These are phyloP conservation scores for Pestalotiopsis fici DNA, from an alignment of 2,329 filamentous ascomycete genomes.

Conservation along the genomic window DNA sequence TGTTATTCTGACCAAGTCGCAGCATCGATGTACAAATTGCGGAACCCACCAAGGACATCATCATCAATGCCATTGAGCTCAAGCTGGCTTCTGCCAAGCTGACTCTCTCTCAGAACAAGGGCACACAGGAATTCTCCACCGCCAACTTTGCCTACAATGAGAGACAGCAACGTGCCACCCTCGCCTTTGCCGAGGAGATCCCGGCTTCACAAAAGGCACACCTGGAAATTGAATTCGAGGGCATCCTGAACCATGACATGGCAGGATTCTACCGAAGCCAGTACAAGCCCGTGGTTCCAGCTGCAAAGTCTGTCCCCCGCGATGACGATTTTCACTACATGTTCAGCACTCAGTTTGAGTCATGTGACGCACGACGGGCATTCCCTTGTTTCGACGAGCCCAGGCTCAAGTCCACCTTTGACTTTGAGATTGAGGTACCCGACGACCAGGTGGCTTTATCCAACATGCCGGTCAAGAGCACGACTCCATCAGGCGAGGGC, in stretches of 20 bases:
- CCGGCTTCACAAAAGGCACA: conserved; percentile 65
- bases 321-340: conserved; percentile 70
- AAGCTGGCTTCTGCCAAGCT: conserved; percentile 70
- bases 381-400: conserved; percentile 99
- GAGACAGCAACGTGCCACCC: conserved; percentile 78
- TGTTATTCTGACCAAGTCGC: conserved; percentile 1
- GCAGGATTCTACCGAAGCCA: conserved; percentile 91
- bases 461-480: conserved; percentile 90
- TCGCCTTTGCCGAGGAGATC: conserved; percentile 75
- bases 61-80: conserved; percentile 84
- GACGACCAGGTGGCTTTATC: conserved; percentile 85
- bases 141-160: conserved; percentile 77
- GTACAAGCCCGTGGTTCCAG: conserved; percentile 78
- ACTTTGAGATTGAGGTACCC: conserved; percentile 89
- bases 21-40: conserved; percentile 76
- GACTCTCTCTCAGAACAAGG: conserved; percentile 57
- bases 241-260: conserved; percentile 87
- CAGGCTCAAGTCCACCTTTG: conserved; percentile 94
- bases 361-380: conserved; percentile 89
- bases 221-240: conserved; percentile 74
- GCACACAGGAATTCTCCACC: conserved; percentile 58
- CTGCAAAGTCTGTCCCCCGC: conserved; percentile 76
- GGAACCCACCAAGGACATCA: conserved; percentile 72
- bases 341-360: conserved; percentile 97
- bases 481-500: conserved; percentile 59